Base-by-base conservation (phyloP, 2,329 filamentous ascomycete genomes). In the Leptoxyphium fumago region DNA sequence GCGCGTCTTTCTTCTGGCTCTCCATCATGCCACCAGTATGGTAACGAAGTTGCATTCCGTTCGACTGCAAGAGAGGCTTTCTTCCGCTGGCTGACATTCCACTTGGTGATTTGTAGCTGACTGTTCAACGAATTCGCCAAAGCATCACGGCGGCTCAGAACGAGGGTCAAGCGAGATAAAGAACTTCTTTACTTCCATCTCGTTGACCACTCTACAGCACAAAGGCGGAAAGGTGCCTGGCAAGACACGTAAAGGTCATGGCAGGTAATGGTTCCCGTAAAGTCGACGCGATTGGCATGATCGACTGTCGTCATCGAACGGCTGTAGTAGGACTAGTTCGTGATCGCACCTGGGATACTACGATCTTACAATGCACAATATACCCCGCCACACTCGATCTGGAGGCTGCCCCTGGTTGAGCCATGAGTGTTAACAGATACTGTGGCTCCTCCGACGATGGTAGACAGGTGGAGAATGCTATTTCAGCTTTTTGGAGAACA, bases 21-120 rank as follows among this genome's bases (percentile, higher is more conserved):
- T 62, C 61, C 52, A 60, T 55, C 10, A 53, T 55, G 42, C 55
- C 55, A 15, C 50, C 52, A 57, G 59, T 63, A 39, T 62, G 55
- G 55, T 58, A 62, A 39, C 59, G 58, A 10, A 56, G 53, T 47
- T 59, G 55, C 32, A 59, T 61, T 29, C 48, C 29, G 34, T 45
- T 40, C 21, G 42, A 46, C 34, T 43, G 30, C 11, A 51, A 40
- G 26, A 50, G 44, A 32, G 44, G 48, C 39, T 45, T 47, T 4
- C 29, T 28, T 9, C 13, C 18, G 11, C 15, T 41, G 28, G 34
- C 44, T 17, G 42, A 40, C 45, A 46, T 46, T 17, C 32, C 32
- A 36, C 3, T 36, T 5, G 32, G 5, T 36, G 21, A 26, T 26
- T 26, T 26, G 7, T 26, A 7, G 21, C 21, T 26, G 21, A 4